phyloP scores from a whole-genome alignment of 768 basidiomycete genomes.

The Solioccasus polychromus region DNA sequence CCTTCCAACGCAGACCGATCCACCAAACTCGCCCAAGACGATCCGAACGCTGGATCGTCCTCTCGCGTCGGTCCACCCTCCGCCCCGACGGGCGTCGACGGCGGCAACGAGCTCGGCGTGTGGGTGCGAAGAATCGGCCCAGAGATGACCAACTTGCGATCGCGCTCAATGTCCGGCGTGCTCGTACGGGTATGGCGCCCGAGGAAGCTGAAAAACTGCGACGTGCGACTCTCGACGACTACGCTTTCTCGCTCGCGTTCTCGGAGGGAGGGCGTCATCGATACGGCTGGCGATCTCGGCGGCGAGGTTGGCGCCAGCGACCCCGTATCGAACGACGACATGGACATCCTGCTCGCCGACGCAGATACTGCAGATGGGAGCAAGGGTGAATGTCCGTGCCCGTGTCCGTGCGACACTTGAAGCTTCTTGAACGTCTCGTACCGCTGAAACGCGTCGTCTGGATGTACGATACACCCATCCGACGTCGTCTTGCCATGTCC shows the following conservation, averaged over 20 bases:
- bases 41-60: slow-evolving; percentile 54
- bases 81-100: not conserved
- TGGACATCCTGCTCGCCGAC: slow-evolving; percentile 50
- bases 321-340: slow-evolving; percentile 54
- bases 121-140: slow-evolving; percentile 67
- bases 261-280: slow-evolving; percentile 28
- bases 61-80: slow-evolving; percentile 34
- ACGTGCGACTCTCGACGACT: slow-evolving; percentile 35
- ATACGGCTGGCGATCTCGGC: slow-evolving; percentile 37
- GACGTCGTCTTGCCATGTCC: slow-evolving; percentile 5
- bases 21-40: slow-evolving; percentile 94
- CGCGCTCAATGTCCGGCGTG: slow-evolving; percentile 46
- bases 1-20: slow-evolving; percentile 80
- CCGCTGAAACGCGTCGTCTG: slow-evolving; percentile 86
- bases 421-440: slow-evolving; percentile 80
- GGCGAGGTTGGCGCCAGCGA: slow-evolving; percentile 35
- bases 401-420: slow-evolving; percentile 29
- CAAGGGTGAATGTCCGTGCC: slow-evolving; percentile 3
- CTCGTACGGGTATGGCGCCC: slow-evolving; percentile 43
- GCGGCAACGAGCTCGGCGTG: slow-evolving; percentile 20
- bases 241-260: slow-evolving; percentile 21
- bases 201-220: slow-evolving; percentile 59
- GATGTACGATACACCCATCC: slow-evolving; percentile 23
- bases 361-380: not conserved
- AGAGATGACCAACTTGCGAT: slow-evolving; percentile 57